Evolutionary conservation across 2,329 filamentous ascomycete genomes (phyloP).

Genomic region (Aspergillus hortae): DNA sequence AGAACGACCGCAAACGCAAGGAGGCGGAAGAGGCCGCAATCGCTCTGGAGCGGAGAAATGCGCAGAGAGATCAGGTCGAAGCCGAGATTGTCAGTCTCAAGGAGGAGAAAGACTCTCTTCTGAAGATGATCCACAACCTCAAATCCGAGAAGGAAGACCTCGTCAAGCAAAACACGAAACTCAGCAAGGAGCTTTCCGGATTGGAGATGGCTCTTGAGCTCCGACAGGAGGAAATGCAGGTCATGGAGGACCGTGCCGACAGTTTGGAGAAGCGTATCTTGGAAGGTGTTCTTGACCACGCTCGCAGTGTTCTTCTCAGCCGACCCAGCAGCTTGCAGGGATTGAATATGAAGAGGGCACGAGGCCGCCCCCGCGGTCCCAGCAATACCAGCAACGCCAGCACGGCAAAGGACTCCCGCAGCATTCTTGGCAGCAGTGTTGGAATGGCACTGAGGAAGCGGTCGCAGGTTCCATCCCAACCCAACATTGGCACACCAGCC

Average conservation of each 20-base stretch:
- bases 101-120: conserved; percentile 61
- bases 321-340: conserved; percentile 54
- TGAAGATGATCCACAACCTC: conserved; percentile 51
- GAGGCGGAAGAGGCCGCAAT: conserved; percentile 75
- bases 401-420: conserved; percentile 32
- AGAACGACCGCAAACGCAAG: conserved; percentile 74
- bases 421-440: conserved; percentile 39
- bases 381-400: conserved; percentile 33
- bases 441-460: conserved; percentile 51
- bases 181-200: conserved; percentile 82
- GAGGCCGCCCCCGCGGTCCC: conserved; percentile 37
- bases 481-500: conserved; percentile 43
- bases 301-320: conserved; percentile 75
- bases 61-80: conserved; percentile 62
- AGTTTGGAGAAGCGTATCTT: conserved; percentile 86
- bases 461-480: conserved; percentile 42
- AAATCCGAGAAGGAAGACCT: conserved; percentile 62
- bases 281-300: conserved; percentile 95
- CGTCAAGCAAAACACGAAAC: conserved; percentile 69
- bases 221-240: conserved; percentile 82
- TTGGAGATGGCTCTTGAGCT: conserved; percentile 87
- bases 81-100: conserved; percentile 48
- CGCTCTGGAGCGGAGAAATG: conserved; percentile 71
- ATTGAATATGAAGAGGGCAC: conserved; percentile 52
- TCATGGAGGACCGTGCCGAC: conserved; percentile 88